A percentile compares a stretch with the other conserved stretches of the same genome.
Evolutionary conservation across 768 basidiomycete species (phyloP).

Genomic region (Auriculariales sp.): DNA sequence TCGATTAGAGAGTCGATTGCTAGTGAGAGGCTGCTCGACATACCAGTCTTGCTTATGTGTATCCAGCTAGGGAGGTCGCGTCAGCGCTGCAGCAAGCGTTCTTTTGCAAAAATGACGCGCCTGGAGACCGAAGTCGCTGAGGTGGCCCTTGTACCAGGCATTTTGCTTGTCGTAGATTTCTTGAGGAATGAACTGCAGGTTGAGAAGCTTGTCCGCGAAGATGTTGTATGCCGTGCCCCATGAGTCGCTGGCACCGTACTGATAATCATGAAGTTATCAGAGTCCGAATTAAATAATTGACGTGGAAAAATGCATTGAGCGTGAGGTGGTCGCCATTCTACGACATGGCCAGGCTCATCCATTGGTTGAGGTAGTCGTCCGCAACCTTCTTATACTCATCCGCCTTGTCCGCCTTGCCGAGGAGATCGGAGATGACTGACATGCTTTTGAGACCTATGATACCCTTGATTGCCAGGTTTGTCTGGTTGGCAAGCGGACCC

Average conservation of each 20-base stretch:
- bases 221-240: slow-evolving; percentile 54
- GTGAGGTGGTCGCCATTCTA: slow-evolving; percentile 37
- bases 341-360: slow-evolving; percentile 37
- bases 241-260: slow-evolving; percentile 28
- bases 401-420: slow-evolving; percentile 25
- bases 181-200: slow-evolving; percentile 35
- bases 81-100: too few relatives aligned
- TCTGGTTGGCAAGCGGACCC: slow-evolving; percentile 38
- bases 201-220: slow-evolving; percentile 43
- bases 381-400: slow-evolving; percentile 34
- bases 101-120: too few relatives aligned
- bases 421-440: slow-evolving; percentile 22
- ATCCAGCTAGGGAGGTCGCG: too few relatives aligned
- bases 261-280: slow-evolving; percentile 4
- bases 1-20: too few relatives aligned
- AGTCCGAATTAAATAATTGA: background rate
- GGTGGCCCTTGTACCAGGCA: slow-evolving; percentile 29
- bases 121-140: background rate
- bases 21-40: too few relatives aligned
- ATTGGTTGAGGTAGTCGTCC: slow-evolving; percentile 34
- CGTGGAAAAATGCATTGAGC: slow-evolving; percentile 24
- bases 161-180: slow-evolving; percentile 35
- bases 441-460: slow-evolving; percentile 30
- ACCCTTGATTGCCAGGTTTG: slow-evolving; percentile 38
- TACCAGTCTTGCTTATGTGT: too few relatives aligned